Base-by-base conservation (phyloP, 768 basidiomycete genomes). In the Guyanaporus albipodus region DNA sequence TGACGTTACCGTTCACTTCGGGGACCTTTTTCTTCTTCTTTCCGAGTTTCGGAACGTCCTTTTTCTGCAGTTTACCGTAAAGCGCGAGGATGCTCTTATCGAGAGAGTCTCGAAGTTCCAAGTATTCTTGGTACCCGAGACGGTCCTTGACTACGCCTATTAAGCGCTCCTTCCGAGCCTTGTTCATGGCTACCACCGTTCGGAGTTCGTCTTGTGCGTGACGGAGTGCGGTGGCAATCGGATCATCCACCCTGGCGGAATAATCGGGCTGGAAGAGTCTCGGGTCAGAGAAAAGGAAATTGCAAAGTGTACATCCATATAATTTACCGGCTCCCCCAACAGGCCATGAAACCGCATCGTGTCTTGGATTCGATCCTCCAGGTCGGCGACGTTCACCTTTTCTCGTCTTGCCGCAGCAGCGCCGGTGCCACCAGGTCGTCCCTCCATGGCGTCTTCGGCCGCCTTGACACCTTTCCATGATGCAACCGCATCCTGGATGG, bases 61-160 rank as follows among this genome's bases (percentile, higher is more conserved):
- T 91, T 72, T 87, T 85, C 72, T 90, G 85, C 38, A 93, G 74
- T 66, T 87, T 91, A 42, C 78, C 62, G 70, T 86, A 96, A 9
- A 84, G 72, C 15, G 70, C 73, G 37, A 77, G 72, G 62, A 97
- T 90, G 56, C 84, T 83, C 71, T 82, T 86, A 73, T 98, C 94
- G 39, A 98, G 78, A 4, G 85, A 75, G 52, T 95, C 92, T 15
- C 93, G 81, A 8, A 80, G 66, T 24, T 90, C 87, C 47, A 90
- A 67, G 69, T 95, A 98, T 60, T 98, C 95, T 59, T 91, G 89
- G 61, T 91, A 90, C 6, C 85, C 92, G 15, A 98, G 76, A 18
- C 93, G 80, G 59, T 93, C 90, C 49, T 85, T 81, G 23, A 93
- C 92, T 50, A 93, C 78, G 12, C 74, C 71, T 12, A 76, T 76